Conservation (phyloP, 2,329 filamentous ascomycete species). For the Aaosphaeria pasadenensis region DNA sequence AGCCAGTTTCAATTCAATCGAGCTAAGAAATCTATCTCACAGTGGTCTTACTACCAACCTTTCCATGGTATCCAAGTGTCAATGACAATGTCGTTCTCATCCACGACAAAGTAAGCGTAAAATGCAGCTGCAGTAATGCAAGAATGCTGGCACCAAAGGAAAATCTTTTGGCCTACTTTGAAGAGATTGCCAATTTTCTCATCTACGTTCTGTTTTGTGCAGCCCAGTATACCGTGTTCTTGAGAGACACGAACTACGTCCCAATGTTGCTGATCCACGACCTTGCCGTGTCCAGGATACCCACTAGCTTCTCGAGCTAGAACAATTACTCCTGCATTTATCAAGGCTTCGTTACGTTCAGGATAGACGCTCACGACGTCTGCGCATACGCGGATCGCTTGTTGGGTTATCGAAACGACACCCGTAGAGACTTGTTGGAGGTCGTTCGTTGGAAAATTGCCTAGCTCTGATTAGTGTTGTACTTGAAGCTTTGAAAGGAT, state of each 20-base stretch:
- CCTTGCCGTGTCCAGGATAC: background rate
- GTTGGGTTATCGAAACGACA: background rate
- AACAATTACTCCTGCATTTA: background rate
- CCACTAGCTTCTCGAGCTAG: background rate
- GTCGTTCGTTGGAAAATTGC: background rate
- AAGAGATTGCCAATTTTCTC: background rate
- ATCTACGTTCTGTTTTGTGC: background rate
- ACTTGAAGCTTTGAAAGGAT: too few relatives aligned
- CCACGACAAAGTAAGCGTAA: background rate
- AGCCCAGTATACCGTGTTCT: background rate
- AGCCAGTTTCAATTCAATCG: too few relatives aligned
- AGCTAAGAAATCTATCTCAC: too few relatives aligned
- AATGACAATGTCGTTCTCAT: background rate
- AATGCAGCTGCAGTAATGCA: background rate
- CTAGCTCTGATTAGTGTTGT: background rate
- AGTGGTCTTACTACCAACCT: background rate
- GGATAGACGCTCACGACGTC: background rate
- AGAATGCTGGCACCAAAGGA: background rate
- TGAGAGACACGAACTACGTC: background rate
- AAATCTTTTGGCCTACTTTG: background rate
- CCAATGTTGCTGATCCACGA: background rate
- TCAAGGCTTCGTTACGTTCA: background rate
- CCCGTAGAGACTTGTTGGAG: background rate
- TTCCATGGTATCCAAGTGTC: background rate
- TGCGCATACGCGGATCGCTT: background rate